Conservation (phyloP, 2,329 filamentous ascomycete genomes). For the Aspergillus terreus region DNA sequence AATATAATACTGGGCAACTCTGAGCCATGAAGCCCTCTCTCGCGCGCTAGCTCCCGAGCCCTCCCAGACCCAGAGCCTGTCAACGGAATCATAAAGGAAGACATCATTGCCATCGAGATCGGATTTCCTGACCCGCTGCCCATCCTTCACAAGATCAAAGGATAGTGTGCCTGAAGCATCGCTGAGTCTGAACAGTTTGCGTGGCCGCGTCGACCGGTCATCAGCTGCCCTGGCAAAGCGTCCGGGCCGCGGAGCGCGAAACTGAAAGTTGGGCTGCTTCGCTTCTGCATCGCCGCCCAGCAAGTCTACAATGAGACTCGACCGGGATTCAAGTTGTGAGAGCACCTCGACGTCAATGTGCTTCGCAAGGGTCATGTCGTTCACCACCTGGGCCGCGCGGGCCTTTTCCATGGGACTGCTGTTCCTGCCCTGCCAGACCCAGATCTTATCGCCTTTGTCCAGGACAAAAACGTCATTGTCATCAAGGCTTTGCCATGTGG, state of each 20-base stretch:
- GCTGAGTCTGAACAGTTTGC: constrained; percentile 59
- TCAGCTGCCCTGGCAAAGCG: constrained; percentile 26
- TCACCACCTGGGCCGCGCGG: constrained; percentile 64
- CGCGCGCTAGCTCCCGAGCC: constrained; percentile 54
- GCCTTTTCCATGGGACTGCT: constrained; percentile 68
- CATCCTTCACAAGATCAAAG: constrained; percentile 59
- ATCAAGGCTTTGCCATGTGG: constrained; percentile 59
- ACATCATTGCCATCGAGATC: constrained; percentile 60
- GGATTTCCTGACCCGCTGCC: constrained; percentile 38
- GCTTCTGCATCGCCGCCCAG: constrained; percentile 47
- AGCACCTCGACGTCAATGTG: constrained; percentile 63
- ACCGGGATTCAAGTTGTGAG: constrained; percentile 52
- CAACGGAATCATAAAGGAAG: constrained; percentile 59
- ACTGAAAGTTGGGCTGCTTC: constrained; percentile 31
- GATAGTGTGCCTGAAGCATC: constrained; percentile 56
- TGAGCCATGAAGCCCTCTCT: constrained; percentile 58
- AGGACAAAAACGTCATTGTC: constrained; percentile 65
- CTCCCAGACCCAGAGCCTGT: constrained; percentile 64
- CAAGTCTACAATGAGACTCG: constrained; percentile 54
- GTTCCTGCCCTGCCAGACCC: constrained; percentile 64
- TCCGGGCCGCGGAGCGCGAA: constrained; percentile 35
- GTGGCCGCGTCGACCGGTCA: constrained; percentile 20
- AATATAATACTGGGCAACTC: constrained; percentile 28
- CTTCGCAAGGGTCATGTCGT: constrained; percentile 56
- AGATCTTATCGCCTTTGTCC: constrained; percentile 62